Conservation (phyloP, 2,329 filamentous ascomycete species). For the Exophiala xenobiotica region DNA sequence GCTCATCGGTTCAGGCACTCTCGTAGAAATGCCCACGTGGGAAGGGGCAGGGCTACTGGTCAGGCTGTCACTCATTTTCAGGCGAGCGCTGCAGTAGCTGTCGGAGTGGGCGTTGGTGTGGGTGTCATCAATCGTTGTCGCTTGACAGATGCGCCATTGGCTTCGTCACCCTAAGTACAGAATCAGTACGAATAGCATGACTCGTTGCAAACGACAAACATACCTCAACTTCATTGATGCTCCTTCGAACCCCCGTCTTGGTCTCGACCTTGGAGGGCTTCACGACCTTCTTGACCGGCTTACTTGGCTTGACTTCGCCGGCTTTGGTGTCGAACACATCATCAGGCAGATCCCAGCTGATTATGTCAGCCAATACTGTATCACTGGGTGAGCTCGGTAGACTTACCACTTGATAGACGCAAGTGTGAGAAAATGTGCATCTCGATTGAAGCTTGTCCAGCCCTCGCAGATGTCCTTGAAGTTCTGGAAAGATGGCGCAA, state of each 20-base stretch:
- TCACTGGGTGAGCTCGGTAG: not conserved
- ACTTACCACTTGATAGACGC: constrained; percentile 83
- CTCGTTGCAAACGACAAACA: not conserved
- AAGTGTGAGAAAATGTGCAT: constrained; percentile 76
- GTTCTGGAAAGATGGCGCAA: constrained; percentile 73
- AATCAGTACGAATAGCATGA: not conserved
- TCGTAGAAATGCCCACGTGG: not conserved
- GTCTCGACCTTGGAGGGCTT: constrained; percentile 17
- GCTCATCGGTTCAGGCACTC: not conserved
- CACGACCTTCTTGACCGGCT: constrained; percentile 53
- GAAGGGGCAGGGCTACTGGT: constrained; percentile 7
- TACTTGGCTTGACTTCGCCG: constrained; percentile 69
- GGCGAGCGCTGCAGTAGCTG: constrained; percentile 20
- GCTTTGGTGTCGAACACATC: constrained; percentile 72
- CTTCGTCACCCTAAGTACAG: constrained; percentile 9
- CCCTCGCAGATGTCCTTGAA: constrained; percentile 80
- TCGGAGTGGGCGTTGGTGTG: constrained; percentile 18
- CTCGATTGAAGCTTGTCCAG: constrained; percentile 72
- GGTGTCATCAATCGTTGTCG: constrained; percentile 23
- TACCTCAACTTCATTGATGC: constrained; percentile 26
- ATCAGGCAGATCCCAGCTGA: constrained; percentile 79
- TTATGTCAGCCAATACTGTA: constrained; percentile 15
- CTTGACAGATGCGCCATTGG: constrained; percentile 18
- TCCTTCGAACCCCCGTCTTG: constrained; percentile 14
- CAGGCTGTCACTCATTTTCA: constrained; percentile 8